Percentiles rank a stretch among this genome's conserved stretches.
Conservation (phyloP, 441 rosid genomes). For the Lepidium campestre region DNA sequence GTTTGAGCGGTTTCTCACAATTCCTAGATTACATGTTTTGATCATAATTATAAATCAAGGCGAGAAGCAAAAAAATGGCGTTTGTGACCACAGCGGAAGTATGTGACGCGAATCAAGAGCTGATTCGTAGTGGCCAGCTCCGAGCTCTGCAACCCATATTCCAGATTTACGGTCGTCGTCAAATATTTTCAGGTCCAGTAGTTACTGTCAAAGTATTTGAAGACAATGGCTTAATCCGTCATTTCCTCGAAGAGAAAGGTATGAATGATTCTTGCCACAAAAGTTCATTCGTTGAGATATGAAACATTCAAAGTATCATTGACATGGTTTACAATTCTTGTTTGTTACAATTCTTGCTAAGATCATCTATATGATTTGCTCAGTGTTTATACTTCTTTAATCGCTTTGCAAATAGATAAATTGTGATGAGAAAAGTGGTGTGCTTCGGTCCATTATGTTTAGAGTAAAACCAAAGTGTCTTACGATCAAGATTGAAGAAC, state of each 20-base stretch:
- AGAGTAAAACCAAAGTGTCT: background rate
- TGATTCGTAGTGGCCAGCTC: constrained; percentile 78
- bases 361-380: background rate
- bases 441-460: background rate
- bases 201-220: constrained; percentile 93
- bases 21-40: background rate
- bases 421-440: background rate
- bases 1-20: background rate
- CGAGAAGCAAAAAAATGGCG: constrained; percentile 48
- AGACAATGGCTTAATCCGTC: constrained; percentile 88
- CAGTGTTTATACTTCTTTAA: background rate
- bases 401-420: background rate
- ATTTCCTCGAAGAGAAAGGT: constrained; percentile 91
- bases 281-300: background rate
- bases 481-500: background rate
- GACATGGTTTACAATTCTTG: background rate
- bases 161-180: constrained; percentile 90
- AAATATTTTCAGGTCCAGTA: constrained; percentile 75
- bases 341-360: background rate
- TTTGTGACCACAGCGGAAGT: constrained; percentile 92
- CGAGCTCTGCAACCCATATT: constrained; percentile 85
- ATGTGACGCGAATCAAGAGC: constrained; percentile 90
- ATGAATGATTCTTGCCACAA: background rate
- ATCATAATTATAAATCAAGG: constrained; percentile 7
- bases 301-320: background rate